Conservation (phyloP, 2,329 filamentous ascomycete genomes). For the Torrubiellomyces zombiae region DNA sequence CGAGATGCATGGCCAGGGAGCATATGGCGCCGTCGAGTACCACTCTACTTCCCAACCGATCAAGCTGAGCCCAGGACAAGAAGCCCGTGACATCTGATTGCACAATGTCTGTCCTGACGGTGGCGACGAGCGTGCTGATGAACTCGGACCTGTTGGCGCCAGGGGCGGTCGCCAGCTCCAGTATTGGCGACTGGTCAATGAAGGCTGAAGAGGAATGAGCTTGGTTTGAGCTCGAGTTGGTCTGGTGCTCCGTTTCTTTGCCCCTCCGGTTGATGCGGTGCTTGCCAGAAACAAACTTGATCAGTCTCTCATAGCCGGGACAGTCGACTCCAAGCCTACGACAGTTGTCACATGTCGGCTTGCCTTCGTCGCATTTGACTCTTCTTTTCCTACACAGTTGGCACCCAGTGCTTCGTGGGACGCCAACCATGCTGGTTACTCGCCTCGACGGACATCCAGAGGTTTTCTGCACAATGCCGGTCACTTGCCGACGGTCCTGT, state of each 20-base stretch:
- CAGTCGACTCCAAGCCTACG: slow-evolving; percentile 19
- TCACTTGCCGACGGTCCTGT: too few species aligned
- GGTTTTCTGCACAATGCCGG: too few species aligned
- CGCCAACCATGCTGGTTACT: slow-evolving; percentile 17
- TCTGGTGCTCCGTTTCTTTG: slow-evolving; percentile 4
- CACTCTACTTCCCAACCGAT: slow-evolving; percentile 16
- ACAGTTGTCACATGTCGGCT: slow-evolving; percentile 23
- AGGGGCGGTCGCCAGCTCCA: slow-evolving; percentile 5
- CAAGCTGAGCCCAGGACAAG: slow-evolving; percentile 11
- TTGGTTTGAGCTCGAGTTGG: slow-evolving; percentile 5
- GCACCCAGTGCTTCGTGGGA: slow-evolving; percentile 21
- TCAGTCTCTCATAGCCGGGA: slow-evolving; percentile 20
- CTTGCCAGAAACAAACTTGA: slow-evolving; percentile 24
- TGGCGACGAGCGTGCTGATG: slow-evolving; percentile 15
- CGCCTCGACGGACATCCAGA: too few species aligned
- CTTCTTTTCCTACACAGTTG: slow-evolving; percentile 22
- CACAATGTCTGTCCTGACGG: slow-evolving; percentile 6
- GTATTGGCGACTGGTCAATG: slow-evolving; percentile 2
- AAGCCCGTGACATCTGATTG: slow-evolving; percentile 8
- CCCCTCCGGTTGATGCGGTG: slow-evolving; percentile 18
- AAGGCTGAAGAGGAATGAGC: slow-evolving; percentile 9
- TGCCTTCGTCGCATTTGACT: slow-evolving; percentile 28
- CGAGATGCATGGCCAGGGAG: slow-evolving; percentile 19
- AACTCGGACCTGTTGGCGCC: slow-evolving; percentile 13
- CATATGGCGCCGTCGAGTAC: slow-evolving; percentile 22